These are phyloP conservation scores for Starmerella sp. DNA, from an alignment of 805 yeast genomes.

Conservation along the genomic window DNA sequence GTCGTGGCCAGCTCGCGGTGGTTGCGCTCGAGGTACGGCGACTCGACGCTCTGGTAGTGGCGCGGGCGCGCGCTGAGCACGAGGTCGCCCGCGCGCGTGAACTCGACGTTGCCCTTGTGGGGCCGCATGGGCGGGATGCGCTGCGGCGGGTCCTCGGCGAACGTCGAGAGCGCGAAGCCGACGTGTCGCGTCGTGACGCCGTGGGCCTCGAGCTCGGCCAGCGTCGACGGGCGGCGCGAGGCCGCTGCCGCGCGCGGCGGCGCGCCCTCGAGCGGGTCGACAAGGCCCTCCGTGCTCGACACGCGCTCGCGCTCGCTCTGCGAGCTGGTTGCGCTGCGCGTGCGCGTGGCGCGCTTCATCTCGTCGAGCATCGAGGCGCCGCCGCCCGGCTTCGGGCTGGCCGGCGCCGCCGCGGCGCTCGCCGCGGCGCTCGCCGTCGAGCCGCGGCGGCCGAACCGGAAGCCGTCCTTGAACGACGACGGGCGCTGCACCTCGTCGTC, in stretches of 20 bases:
- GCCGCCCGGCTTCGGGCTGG: not conserved
- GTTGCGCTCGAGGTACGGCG: conserved; percentile 15
- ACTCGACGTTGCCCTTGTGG: conserved; percentile 57
- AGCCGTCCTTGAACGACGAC: not conserved
- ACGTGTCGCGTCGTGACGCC: conserved; percentile 17
- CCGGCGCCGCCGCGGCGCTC: not conserved
- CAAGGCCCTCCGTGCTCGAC: not conserved
- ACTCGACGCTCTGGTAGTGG: conserved; percentile 1
- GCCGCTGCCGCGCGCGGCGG: too few relatives aligned
- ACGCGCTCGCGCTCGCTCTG: not conserved
- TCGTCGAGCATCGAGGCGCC: not conserved
- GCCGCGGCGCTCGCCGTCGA: not conserved
- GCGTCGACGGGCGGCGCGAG: not conserved
- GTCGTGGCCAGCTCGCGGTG: conserved; percentile 14
- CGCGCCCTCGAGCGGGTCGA: not conserved
- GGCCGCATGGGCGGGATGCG: conserved; percentile 85
- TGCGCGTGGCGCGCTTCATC: not conserved
- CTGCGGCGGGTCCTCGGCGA: conserved; percentile 78
- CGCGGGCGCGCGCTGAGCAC: conserved; percentile 9
- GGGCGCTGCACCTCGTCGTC: not conserved
- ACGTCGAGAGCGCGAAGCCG: conserved; percentile 61
- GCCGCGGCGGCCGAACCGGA: not conserved
- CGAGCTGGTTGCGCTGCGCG: conserved; percentile 1
- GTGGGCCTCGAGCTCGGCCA: conserved; percentile 8
- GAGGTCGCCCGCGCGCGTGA: conserved; percentile 25